Evolutionary conservation across 1,284 basidiomycete species (phyloP).

Genomic region (Singerocomus inundabilis): DNA sequence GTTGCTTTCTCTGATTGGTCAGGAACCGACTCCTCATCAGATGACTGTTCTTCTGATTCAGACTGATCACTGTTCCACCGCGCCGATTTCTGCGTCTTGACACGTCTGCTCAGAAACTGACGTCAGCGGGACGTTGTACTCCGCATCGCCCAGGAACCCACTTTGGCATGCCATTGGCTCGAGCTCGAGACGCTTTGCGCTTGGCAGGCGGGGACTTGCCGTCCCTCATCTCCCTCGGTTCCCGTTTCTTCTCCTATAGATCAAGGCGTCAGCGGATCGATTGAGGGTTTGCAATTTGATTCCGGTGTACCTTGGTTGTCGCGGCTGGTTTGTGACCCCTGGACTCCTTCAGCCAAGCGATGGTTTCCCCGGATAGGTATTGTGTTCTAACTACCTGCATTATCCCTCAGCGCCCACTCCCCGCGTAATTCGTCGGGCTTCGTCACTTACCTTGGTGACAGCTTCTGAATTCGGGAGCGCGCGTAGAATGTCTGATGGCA

Average conservation of each 20-base stretch:
- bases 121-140: slow-evolving; percentile 9
- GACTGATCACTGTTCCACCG: slow-evolving; percentile 35
- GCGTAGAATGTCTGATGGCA: slow-evolving; percentile 83
- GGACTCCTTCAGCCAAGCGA: slow-evolving; percentile 51
- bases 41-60: slow-evolving; percentile 36
- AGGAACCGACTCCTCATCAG: slow-evolving; percentile 28
- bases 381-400: slow-evolving; percentile 58
- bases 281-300: not conserved
- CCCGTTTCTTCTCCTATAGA: slow-evolving; percentile 36
- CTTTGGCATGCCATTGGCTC: slow-evolving; percentile 42
- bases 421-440: not conserved
- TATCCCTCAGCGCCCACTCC: slow-evolving; percentile 4
- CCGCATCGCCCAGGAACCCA: slow-evolving; percentile 23
- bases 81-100: slow-evolving; percentile 33
- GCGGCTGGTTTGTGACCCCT: slow-evolving; percentile 22
- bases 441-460: slow-evolving; percentile 51
- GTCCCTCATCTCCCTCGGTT: slow-evolving; percentile 26
- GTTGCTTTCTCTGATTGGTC: slow-evolving; percentile 30
- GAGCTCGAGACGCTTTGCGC: slow-evolving; percentile 41
- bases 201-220: slow-evolving; percentile 38
- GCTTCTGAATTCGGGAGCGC: slow-evolving; percentile 61
- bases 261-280: slow-evolving; percentile 2
- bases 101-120: slow-evolving; percentile 27
- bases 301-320: slow-evolving; percentile 20
- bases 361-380: slow-evolving; percentile 62